phyloP scores from a whole-genome alignment of 2,329 filamentous ascomycete genomes.

The Coleophoma cylindrospora region DNA sequence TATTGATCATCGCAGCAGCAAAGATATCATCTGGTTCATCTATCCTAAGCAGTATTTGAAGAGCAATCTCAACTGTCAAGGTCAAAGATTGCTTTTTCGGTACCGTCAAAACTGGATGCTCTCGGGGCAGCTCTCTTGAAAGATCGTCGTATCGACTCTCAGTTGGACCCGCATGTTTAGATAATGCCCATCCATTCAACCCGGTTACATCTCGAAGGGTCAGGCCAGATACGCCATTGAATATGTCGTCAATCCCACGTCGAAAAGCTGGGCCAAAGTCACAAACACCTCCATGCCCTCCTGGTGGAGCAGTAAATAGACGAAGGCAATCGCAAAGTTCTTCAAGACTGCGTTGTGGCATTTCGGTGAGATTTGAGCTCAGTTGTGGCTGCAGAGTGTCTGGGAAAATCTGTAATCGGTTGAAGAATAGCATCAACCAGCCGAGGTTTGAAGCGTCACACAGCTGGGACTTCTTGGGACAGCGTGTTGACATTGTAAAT shows the following conservation, averaged over 20 bases:
- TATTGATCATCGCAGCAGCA: constrained; percentile 35
- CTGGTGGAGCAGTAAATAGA: constrained; percentile 37
- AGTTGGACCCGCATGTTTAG: constrained; percentile 26
- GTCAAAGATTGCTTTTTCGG: constrained; percentile 1
- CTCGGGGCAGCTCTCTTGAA: constrained; percentile 2
- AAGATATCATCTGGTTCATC: constrained; percentile 37
- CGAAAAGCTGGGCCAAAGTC: constrained; percentile 44
- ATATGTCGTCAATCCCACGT: constrained; percentile 42
- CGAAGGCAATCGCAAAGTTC: constrained; percentile 40
- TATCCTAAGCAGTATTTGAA: constrained; percentile 35
- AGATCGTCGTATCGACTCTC: constrained; percentile 8
- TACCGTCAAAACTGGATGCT: neutral
- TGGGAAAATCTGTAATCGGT: constrained; percentile 39
- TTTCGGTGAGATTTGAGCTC: constrained; percentile 14
- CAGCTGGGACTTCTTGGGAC: constrained; percentile 42
- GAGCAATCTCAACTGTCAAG: constrained; percentile 25
- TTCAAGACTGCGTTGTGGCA: constrained; percentile 34
- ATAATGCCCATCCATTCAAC: constrained; percentile 43
- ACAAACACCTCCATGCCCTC: constrained; percentile 38
- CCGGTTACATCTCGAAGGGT: constrained; percentile 44
- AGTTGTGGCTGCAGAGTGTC: constrained; percentile 29
- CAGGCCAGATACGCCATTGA: constrained; percentile 43
- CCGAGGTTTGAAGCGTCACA: constrained; percentile 50
- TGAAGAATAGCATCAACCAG: constrained; percentile 47
- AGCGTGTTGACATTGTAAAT: constrained; percentile 38